These are phyloP conservation scores for Eucalyptus shirleyi DNA, from an alignment of 345 rosid species.

Conservation along the genomic window DNA sequence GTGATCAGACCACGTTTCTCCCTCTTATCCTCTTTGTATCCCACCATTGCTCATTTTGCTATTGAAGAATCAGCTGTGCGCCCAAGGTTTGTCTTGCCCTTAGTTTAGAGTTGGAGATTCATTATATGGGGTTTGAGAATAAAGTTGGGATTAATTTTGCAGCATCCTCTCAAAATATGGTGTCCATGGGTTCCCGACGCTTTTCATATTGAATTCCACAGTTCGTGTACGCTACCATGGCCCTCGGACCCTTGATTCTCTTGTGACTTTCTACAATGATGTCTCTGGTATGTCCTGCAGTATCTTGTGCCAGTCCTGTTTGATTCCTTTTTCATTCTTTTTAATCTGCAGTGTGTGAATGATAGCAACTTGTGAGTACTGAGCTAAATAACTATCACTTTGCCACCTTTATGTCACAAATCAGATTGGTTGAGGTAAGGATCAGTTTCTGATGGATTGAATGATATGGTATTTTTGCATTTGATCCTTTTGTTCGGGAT, in stretches of 20 bases:
- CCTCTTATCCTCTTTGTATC: slow-evolving; percentile 49
- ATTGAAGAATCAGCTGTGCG: slow-evolving; percentile 73
- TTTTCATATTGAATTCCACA: slow-evolving; percentile 70
- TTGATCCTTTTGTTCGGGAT: background rate
- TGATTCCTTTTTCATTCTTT: background rate
- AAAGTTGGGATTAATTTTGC: slow-evolving; percentile 14
- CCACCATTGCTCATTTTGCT: slow-evolving; percentile 64
- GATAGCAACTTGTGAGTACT: background rate
- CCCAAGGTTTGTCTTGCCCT: slow-evolving; percentile 51
- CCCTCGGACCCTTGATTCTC: slow-evolving; percentile 56
- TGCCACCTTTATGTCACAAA: background rate
- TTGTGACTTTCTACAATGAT: slow-evolving; percentile 54
- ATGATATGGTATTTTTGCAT: background rate
- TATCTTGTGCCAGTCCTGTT: background rate
- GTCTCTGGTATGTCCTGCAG: slow-evolving; percentile 44
- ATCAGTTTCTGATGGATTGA: background rate
- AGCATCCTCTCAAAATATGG: slow-evolving; percentile 90
- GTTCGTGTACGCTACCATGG: slow-evolving; percentile 64
- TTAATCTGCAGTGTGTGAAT: background rate
- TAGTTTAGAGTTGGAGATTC: background rate
- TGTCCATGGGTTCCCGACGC: slow-evolving; percentile 91
- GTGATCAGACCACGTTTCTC: slow-evolving; percentile 62
- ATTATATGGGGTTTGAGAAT: background rate
- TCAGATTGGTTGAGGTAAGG: background rate
- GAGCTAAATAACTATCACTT: background rate